phyloP scores from a whole-genome alignment of 257 asterid genomes.

The Nicotiana paniculata region DNA sequence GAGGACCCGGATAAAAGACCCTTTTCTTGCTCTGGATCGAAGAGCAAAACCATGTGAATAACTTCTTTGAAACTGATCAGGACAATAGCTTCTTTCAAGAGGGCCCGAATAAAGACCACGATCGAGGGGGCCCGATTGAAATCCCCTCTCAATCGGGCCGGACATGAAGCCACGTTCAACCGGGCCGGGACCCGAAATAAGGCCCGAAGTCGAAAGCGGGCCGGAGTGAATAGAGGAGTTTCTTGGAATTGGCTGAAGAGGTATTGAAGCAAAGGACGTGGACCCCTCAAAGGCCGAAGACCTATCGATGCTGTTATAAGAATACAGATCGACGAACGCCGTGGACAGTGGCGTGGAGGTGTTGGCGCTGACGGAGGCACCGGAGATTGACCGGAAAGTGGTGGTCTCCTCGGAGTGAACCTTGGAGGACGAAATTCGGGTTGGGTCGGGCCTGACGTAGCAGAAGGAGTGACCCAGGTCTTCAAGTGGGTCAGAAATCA shows the following conservation, averaged over 20 bases:
- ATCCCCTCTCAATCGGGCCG: conserved; percentile 78
- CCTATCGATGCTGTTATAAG: conserved; percentile 53
- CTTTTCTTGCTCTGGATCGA: conserved; percentile 50
- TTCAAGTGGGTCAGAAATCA: conserved; percentile 65
- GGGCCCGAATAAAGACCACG: conserved; percentile 74
- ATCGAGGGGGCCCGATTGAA: conserved; percentile 77
- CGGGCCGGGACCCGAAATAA: conserved; percentile 53
- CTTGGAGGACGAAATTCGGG: conserved; percentile 48
- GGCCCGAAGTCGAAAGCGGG: conserved; percentile 42
- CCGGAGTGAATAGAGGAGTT: conserved; percentile 53
- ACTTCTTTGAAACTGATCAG: conserved; percentile 75
- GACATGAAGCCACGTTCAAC: conserved; percentile 77
- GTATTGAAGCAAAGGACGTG: conserved; percentile 74
- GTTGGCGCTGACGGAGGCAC: conserved; percentile 93
- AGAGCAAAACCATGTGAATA: conserved; percentile 75
- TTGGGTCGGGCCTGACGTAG: conserved; percentile 67
- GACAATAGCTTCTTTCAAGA: conserved; percentile 39
- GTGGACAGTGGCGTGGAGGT: conserved; percentile 93
- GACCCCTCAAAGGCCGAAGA: conserved; percentile 89
- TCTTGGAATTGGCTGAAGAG: conserved; percentile 80
- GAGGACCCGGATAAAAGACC: conserved; percentile 53
- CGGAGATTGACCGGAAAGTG: conserved; percentile 71
- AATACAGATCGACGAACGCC: conserved; percentile 48
- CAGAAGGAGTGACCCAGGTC: conserved; percentile 95
- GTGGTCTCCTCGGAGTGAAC: conserved; percentile 58